Evolutionary conservation across 495 filamentous ascomycete species (phyloP).

Genomic region (Emericellopsis terricola): DNA sequence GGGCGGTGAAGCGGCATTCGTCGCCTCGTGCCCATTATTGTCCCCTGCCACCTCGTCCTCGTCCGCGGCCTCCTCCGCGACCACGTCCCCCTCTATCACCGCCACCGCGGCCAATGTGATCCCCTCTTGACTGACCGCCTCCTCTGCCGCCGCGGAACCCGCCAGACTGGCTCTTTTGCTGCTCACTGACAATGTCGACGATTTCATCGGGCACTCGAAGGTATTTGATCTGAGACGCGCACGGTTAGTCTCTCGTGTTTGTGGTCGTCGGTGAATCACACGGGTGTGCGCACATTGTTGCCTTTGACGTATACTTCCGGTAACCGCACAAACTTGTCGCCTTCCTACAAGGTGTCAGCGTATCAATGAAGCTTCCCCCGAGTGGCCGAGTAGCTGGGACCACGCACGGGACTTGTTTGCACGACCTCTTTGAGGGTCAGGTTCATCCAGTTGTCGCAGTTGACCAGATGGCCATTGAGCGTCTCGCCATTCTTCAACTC

Average conservation of each 20-base stretch:
- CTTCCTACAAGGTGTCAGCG: conserved; percentile 36
- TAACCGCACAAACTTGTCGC: conserved; percentile 78
- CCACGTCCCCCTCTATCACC: conserved; percentile 28
- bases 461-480: conserved; percentile 85
- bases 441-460: conserved; percentile 99
- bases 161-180: conserved; percentile 48
- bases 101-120: conserved; percentile 39
- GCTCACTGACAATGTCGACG: conserved; percentile 82
- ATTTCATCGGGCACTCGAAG: conserved; percentile 91
- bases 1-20: too few species aligned
- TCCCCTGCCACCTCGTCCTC: conserved; percentile 22
- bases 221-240: conserved; percentile 72
- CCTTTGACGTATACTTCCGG: conserved; percentile 92
- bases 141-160: conserved; percentile 50
- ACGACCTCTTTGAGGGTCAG: conserved; percentile 90
- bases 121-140: conserved; percentile 42
- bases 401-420: conserved; percentile 65
- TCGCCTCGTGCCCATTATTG: too few species aligned
- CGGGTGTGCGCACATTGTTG: conserved; percentile 89
- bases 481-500: conserved; percentile 99
- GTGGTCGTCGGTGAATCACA: too few species aligned
- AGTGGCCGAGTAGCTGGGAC: conserved; percentile 1
- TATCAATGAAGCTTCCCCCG: too few species aligned
- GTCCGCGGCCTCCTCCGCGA: conserved; percentile 33
- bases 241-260: conserved; percentile 1